These are phyloP conservation scores for Sesbania bispinosa DNA, from an alignment of 306 rosid species.

Conservation along the genomic window DNA sequence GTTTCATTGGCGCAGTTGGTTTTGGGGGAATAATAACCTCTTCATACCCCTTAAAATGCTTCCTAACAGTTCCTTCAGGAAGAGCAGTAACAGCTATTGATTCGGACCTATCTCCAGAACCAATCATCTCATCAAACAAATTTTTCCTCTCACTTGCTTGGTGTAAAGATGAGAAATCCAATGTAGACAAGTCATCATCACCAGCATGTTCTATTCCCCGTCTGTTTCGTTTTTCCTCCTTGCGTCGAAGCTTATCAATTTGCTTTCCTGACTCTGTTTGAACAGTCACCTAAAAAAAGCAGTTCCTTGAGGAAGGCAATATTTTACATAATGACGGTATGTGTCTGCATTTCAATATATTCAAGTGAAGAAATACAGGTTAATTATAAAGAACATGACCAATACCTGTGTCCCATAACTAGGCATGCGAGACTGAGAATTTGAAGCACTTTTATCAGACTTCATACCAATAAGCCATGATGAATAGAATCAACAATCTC, in stretches of 20 bases:
- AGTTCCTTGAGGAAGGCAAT: conserved; percentile 18
- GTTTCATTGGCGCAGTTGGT: conserved; percentile 88
- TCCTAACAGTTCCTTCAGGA: conserved; percentile 93
- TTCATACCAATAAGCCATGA: conserved; percentile 66
- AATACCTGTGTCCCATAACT: conserved; percentile 95
- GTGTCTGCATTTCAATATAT: neutral
- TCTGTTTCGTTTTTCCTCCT: conserved; percentile 86
- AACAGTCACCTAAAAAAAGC: conserved; percentile 65
- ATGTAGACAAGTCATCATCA: conserved; percentile 64
- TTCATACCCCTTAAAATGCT: conserved; percentile 77
- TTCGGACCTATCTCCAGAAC: conserved; percentile 59
- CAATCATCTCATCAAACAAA: conserved; percentile 67
- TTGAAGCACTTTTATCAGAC: conserved; percentile 64
- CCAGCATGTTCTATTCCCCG: conserved; percentile 65
- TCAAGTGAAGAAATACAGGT: conserved; percentile 11
- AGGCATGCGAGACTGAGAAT: conserved; percentile 90
- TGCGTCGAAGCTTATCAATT: conserved; percentile 94
- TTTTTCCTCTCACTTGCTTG: conserved; percentile 83
- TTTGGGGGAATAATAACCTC: conserved; percentile 86
- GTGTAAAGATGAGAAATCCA: conserved; percentile 74
- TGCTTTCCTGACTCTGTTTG: conserved; percentile 87
- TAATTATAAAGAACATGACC: conserved; percentile 4
- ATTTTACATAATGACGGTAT: neutral
- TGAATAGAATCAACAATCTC: conserved; percentile 78
- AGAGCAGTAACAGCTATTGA: conserved; percentile 72